These are phyloP conservation scores for Crinitomyces ghanaensis DNA, from an alignment of 805 yeast species.

Conservation along the genomic window DNA sequence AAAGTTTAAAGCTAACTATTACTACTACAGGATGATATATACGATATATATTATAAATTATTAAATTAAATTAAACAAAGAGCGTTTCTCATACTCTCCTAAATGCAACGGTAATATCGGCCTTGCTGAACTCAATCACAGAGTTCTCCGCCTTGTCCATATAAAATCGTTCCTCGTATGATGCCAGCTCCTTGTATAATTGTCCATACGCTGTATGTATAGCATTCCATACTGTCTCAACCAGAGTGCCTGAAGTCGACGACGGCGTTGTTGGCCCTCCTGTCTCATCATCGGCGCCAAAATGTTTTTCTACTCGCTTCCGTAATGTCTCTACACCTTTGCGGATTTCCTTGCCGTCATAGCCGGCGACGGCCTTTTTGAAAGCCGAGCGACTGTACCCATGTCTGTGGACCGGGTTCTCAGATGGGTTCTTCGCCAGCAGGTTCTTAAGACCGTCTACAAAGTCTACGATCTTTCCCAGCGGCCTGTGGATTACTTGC, in stretches of 20 bases:
- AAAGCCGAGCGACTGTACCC: conserved; percentile 52
- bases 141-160: conserved; percentile 25
- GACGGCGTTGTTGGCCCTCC: conserved; percentile 26
- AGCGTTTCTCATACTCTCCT: conserved; percentile 3
- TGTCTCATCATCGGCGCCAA: conserved; percentile 24
- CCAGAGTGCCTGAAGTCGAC: conserved; percentile 43
- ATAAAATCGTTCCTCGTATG: conserved; percentile 45
- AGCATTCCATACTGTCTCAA: conserved; percentile 58
- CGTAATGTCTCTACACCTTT: conserved; percentile 44
- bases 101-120: conserved; percentile 48
- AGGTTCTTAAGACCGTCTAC: conserved; percentile 51
- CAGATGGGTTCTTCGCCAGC: conserved; percentile 27
- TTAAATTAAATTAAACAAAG: conserved; percentile 1
- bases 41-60: conserved; percentile 1
- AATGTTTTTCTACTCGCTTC: conserved; percentile 46
- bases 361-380: conserved; percentile 42
- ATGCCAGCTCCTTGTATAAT: conserved; percentile 42
- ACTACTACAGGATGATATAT: not conserved
- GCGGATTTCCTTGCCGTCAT: conserved; percentile 48
- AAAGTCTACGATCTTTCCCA: conserved; percentile 60
- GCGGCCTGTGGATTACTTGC: conserved; percentile 38
- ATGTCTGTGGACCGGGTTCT: conserved; percentile 45
- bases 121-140: conserved; percentile 40
- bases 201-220: conserved; percentile 52
- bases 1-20: conserved; percentile 16